These are phyloP conservation scores for Noccaea caerulescens DNA, from an alignment of 345 rosid genomes.

Conservation along the genomic window DNA sequence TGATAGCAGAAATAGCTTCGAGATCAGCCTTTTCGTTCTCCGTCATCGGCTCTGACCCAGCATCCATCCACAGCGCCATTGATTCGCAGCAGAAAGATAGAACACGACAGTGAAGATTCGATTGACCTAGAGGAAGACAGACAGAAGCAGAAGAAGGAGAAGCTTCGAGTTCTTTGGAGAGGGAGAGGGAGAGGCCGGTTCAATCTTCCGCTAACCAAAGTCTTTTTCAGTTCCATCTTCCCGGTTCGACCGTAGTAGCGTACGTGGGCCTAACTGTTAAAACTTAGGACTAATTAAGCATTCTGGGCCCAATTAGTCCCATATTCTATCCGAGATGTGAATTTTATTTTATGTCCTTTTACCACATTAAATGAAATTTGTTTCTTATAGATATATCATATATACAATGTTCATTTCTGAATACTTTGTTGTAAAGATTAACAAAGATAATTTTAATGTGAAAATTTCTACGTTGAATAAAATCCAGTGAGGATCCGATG, in stretches of 20 bases:
- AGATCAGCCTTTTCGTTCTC: constrained; percentile 74
- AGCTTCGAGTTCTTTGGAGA: constrained; percentile 35
- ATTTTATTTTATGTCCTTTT: no score
- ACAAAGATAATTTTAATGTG: no score
- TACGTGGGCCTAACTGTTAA: neutral
- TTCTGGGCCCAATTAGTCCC: neutral
- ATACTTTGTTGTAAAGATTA: no score
- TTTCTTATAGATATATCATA: no score
- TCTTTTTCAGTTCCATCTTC: neutral
- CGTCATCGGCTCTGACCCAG: constrained; percentile 69
- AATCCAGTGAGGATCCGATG: neutral
- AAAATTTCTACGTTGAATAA: neutral
- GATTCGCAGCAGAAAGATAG: constrained; percentile 6
- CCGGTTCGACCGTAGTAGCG: constrained; percentile 1
- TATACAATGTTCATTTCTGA: no score
- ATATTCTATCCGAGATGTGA: no score
- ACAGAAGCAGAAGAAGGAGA: constrained; percentile 2
- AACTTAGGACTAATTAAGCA: neutral
- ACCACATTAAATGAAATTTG: no score
- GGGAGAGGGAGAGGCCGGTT: constrained; percentile 29
- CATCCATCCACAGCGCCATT: constrained; percentile 93
- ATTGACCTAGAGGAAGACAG: constrained; percentile 33
- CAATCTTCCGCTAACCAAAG: neutral
- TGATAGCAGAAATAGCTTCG: constrained; percentile 70
- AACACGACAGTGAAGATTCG: neutral